A percentile compares a stretch with the other conserved stretches of the same genome.
Evolutionary conservation across 2,329 filamentous ascomycete species (phyloP).

Genomic region (Colletotrichum coccodes): DNA sequence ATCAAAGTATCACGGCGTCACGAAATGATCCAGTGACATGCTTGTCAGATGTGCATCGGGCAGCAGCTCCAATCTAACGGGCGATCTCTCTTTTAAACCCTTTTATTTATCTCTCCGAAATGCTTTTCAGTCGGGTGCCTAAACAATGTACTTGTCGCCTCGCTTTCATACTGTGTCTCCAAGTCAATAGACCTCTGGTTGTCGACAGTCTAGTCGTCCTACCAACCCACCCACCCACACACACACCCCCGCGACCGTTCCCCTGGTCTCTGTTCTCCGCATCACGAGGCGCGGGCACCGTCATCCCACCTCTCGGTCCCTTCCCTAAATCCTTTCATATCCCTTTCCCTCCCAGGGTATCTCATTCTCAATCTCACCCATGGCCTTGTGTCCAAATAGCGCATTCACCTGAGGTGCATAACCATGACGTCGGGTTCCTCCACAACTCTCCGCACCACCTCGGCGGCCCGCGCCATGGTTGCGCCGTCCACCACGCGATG

Average conservation of each 20-base stretch:
- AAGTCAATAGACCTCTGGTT: slow-evolving; percentile 1
- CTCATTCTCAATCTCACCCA: not conserved
- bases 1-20: not conserved
- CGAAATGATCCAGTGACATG: not conserved
- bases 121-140: not conserved
- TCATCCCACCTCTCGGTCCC: not conserved
- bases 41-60: slow-evolving; percentile 27
- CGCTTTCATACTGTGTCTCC: slow-evolving; percentile 3
- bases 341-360: not conserved
- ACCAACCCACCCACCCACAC: not conserved
- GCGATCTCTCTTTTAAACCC: slow-evolving; percentile 12
- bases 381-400: not conserved
- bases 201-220: not conserved
- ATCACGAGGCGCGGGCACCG: slow-evolving; percentile 9
- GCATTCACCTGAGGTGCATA: slow-evolving; percentile 74
- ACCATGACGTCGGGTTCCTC: slow-evolving; percentile 91
- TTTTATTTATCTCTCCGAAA: not conserved
- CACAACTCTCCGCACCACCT: slow-evolving; percentile 79
- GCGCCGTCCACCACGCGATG: slow-evolving; percentile 95
- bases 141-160: not conserved
- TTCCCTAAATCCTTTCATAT: not conserved
- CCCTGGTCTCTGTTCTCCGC: not conserved
- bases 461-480: slow-evolving; percentile 91
- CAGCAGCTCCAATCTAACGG: slow-evolving; percentile 15
- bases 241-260: not conserved